Percentiles rank a stretch among this genome's conserved stretches.
These are phyloP conservation scores for Bipolaris sorokiniana DNA, from an alignment of 2,329 filamentous ascomycete genomes.

Conservation along the genomic window DNA sequence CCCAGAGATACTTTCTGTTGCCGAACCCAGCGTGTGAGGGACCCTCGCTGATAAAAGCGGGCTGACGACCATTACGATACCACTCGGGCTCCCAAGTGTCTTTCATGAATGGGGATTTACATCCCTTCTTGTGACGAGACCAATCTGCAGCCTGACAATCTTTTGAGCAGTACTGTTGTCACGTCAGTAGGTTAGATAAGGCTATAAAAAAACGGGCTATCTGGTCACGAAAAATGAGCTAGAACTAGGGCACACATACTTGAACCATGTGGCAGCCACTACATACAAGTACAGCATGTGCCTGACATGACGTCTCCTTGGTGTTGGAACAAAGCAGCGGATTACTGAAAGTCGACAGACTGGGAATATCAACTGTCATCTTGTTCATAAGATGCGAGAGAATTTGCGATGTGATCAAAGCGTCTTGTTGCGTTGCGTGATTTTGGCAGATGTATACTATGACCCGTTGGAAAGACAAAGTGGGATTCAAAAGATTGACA, in stretches of 20 bases:
- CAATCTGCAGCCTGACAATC: slow-evolving; percentile 5
- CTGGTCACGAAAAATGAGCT: neutral
- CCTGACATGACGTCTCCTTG: neutral
- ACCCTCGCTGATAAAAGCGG: neutral
- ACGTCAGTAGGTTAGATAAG: neutral
- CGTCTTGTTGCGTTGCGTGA: neutral
- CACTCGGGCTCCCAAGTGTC: neutral
- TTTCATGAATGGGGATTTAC: neutral
- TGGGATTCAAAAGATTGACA: no score
- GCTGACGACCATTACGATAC: neutral
- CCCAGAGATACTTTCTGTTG: neutral
- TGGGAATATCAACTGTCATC: neutral
- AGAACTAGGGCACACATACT: neutral
- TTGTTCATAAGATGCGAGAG: neutral
- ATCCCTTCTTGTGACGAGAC: neutral
- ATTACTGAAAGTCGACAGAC: neutral
- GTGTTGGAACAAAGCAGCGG: neutral
- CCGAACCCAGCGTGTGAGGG: neutral
- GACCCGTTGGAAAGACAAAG: no score
- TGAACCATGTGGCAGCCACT: neutral
- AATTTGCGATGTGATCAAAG: neutral
- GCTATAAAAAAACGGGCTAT: neutral
- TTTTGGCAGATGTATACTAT: neutral
- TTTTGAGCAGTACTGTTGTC: slow-evolving; percentile 3
- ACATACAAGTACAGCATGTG: neutral